Evolutionary conservation across 2,329 filamentous ascomycete genomes (phyloP).

Genomic region (Xylaria polymorpha): DNA sequence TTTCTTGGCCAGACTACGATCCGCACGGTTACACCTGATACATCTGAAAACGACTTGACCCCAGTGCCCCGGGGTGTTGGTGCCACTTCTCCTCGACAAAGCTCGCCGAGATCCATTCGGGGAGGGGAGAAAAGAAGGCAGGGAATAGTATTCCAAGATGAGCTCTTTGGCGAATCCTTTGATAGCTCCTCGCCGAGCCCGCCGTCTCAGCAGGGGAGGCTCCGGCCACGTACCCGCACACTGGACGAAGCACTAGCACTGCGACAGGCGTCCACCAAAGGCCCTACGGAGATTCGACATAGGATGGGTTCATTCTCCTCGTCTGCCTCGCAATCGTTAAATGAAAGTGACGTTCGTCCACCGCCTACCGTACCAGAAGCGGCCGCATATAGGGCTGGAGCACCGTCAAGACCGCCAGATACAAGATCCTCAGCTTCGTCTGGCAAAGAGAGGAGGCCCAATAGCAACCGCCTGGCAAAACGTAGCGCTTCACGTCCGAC

Average conservation of each 20-base stretch:
- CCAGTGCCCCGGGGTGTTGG: conserved; percentile 50
- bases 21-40: conserved; percentile 75
- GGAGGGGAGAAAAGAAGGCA: conserved; percentile 62
- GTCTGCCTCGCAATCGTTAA: conserved; percentile 64
- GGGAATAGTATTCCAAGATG: conserved; percentile 72
- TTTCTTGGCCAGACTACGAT: conserved; percentile 58
- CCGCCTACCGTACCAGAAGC: conserved; percentile 57
- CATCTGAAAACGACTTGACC: conserved; percentile 51
- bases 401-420: conserved; percentile 51
- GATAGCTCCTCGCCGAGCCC: conserved; percentile 60
- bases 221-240: conserved; percentile 67
- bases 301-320: conserved; percentile 76
- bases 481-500: conserved; percentile 66
- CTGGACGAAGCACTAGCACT: conserved; percentile 63
- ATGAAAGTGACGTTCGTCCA: conserved; percentile 58
- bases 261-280: conserved; percentile 57
- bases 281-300: conserved; percentile 63
- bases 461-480: conserved; percentile 66
- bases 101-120: conserved; percentile 61
- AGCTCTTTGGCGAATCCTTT: conserved; percentile 63
- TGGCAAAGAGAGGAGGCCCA: conserved; percentile 60
- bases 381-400: conserved; percentile 56
- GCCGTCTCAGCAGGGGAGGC: conserved; percentile 51
- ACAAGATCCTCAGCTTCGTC: conserved; percentile 44
- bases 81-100: conserved; percentile 56